Evolutionary conservation across 345 rosid species (phyloP), one percentile per base, ranked within the genome.

Genomic region (Eucalyptus cladocalyx): DNA sequence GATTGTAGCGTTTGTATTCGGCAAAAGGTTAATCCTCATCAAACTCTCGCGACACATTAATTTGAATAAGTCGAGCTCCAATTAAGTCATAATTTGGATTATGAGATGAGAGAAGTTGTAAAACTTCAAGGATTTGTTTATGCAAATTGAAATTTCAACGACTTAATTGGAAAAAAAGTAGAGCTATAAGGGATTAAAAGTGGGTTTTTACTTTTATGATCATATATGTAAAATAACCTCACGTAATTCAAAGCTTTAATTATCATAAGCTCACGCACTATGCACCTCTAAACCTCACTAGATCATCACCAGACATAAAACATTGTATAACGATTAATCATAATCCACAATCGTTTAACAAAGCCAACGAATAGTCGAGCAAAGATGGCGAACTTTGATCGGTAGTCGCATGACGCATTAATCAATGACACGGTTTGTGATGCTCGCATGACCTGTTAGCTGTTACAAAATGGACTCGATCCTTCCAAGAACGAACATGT

Each of bases 291-390:
- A 15, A n/a, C 37, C 76, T n/a, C 6, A 65, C 21, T 65, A 65
- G 3, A 65, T 65, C 4, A 16, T 65, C 76, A n/a, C 10, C 76
- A 8, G 21, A 4, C 62, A 56, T 9, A 13, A 56, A 0, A 60
- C 69, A 60, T 28, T 28, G 32, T 60, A 60, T 60, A 11, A 12
- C 8, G 32, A 28, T 60, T 60, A 60, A 60, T 60, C 69, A 26
- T 28, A 60, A 0, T 60, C 2, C 32, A 6, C 1, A 60, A 60
- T 28, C 8, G 0, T 60, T 60, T 56, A 2, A 2, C 16, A 6
- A 60, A 60, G 32, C 69, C 32, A 30, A 13, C 16, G 4, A 6
- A 60, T 6, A 13, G 37, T 8, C 10, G 37, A n/a, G 76, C 40
- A n/a, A 0, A n/a, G 76, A 65, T 0, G 76, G 40, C 34, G 16